Percentiles rank a stretch among this genome's conserved stretches.
phyloP scores from a whole-genome alignment of 306 rosid genomes.

The Gastrolobium bilobum region DNA sequence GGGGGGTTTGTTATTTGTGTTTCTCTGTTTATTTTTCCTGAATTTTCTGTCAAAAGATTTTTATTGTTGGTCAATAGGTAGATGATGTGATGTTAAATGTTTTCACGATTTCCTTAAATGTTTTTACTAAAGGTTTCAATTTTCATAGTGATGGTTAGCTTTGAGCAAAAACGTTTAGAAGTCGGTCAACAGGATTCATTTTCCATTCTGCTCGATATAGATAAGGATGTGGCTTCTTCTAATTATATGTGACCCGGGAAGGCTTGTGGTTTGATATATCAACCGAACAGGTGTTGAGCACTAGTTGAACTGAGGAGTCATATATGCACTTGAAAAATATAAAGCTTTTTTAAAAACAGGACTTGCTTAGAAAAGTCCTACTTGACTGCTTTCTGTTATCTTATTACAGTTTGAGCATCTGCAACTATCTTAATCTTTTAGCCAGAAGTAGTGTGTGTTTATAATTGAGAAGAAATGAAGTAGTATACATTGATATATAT shows the following conservation, averaged over 20 bases:
- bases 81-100: not conserved
- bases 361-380: not conserved
- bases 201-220: not conserved
- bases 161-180: not conserved
- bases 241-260: conserved; percentile 13
- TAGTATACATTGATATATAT: conserved; percentile 28
- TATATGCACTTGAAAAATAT: conserved; percentile 20
- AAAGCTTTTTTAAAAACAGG: not conserved
- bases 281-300: not conserved
- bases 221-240: not conserved
- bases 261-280: conserved; percentile 31
- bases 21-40: not conserved
- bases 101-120: not conserved
- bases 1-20: not conserved
- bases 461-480: not conserved
- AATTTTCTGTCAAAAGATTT: not conserved
- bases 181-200: not conserved
- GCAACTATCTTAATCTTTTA: not conserved
- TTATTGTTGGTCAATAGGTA: conserved; percentile 2
- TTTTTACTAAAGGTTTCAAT: not conserved
- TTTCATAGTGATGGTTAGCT: not conserved
- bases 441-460: not conserved
- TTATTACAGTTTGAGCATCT: not conserved
- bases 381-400: conserved; percentile 7
- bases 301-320: conserved; percentile 12